These are phyloP conservation scores for Elongisporangium prolatum DNA, from an alignment of 352 stramenopile species.

Conservation along the genomic window DNA sequence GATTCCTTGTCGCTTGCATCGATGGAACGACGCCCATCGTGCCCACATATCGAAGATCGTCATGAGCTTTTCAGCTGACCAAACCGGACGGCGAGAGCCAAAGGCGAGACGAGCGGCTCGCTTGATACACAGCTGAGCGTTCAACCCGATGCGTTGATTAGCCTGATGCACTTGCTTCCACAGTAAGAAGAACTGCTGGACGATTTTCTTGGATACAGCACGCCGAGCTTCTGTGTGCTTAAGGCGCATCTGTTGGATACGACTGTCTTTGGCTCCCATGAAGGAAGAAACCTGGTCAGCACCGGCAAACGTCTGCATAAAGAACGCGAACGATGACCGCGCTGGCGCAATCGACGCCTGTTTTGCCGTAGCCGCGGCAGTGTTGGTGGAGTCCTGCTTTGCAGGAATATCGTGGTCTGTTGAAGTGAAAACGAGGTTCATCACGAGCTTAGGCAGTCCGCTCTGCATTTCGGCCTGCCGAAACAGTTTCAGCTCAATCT, in stretches of 20 bases:
- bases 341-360: slow-evolving; percentile 5
- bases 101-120: slow-evolving; percentile 61
- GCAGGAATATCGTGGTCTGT: slow-evolving; percentile 24
- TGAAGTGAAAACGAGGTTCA: slow-evolving; percentile 72
- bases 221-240: slow-evolving; percentile 39
- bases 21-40: slow-evolving; percentile 49
- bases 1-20: slow-evolving; percentile 37
- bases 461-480: slow-evolving; percentile 43
- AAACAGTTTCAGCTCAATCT: slow-evolving; percentile 63
- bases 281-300: slow-evolving; percentile 20
- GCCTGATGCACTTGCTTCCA: slow-evolving; percentile 56
- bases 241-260: slow-evolving; percentile 28
- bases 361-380: slow-evolving; percentile 6
- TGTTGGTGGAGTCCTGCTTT: slow-evolving; percentile 6
- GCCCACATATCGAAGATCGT: slow-evolving; percentile 66
- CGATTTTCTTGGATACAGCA: slow-evolving; percentile 58
- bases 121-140: slow-evolving; percentile 73
- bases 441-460: slow-evolving; percentile 44
- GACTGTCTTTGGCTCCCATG: slow-evolving; percentile 6
- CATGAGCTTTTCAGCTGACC: slow-evolving; percentile 56
- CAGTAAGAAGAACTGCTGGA: slow-evolving; percentile 54
- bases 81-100: slow-evolving; percentile 38
- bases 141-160: slow-evolving; percentile 40
- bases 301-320: slow-evolving; percentile 49
- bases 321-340: slow-evolving; percentile 28